Base-by-base conservation (phyloP, 2,329 filamentous ascomycete genomes). In the Cladosporium sp. region DNA sequence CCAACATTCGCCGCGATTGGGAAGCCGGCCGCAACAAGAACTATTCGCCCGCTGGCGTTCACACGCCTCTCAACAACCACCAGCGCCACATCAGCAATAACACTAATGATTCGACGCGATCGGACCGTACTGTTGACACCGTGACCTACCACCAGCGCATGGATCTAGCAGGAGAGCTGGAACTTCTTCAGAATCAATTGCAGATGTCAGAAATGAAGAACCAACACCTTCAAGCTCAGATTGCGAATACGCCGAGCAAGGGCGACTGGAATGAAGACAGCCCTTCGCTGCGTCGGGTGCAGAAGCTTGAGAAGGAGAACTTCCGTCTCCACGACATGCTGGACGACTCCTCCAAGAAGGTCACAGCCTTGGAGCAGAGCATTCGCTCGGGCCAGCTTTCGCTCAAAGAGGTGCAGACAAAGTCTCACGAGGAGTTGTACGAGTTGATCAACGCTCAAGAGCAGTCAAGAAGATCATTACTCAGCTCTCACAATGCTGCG, bases 131-230 rank as follows among this genome's bases (percentile, higher is more conserved):
- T 0, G 85, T 88, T 22, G 93, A 97, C 72, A 89, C 91, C 15
- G 79, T 92, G 42, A 88, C 87, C 65, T 90, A 90, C 75, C 93
- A 94, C 76, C 91, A 88, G 69, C 87, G 88, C 39, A 93, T 95
- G 87, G 93, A 97, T 70, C 79, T 96, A 60, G 94, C 92, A 69
- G 84, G 90, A 3, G 92, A 97, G 68, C 81, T 97, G 12, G 93
- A 97, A 72, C 87, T 96, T 73, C 82, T 96, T 25, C 93, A 97
- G 72, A 97, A 95, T 71, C 91, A 96, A 72, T 83, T 97, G 54
- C 93, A 97, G 70, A 85, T 97, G 72, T 87, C 89, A 4, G 89
- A 97, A 73, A 96, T 97, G 90, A 90, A 95, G 67, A 97, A 96
- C 74, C 87, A 89, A 36, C 92, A 97, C 69, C 84, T 97, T 5